Base-by-base conservation (phyloP, 2,329 filamentous ascomycete species). In the Phialophora verrucosa region DNA sequence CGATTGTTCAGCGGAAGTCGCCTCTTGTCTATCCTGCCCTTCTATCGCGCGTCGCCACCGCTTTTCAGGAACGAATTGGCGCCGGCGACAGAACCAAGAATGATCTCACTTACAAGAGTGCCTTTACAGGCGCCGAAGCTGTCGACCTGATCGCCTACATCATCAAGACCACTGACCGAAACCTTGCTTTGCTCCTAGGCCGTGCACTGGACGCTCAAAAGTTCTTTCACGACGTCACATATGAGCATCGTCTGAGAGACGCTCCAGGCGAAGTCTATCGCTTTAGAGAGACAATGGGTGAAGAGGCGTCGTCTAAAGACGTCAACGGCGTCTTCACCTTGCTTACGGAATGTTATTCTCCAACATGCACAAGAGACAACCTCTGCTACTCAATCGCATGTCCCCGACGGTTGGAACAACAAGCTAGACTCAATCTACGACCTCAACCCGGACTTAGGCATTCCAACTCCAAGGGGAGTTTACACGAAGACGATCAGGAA, bases 141-240 rank as follows among this genome's bases (percentile, higher is more conserved):
- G 95, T 99, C 23, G 95, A 99, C 77, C 86, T 98, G 65, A 90
- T 99, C 70, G 92, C 92, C 0, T 96, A 96, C 76, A 98, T 99
- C 71, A 98, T 99, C 78, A 91, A 96, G 75, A 99, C 95, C 1
- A 97, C 92, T 0, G 95, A 99, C 79, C 88, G 95, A 66, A 99
- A 99, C 76, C 83, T 99, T 67, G 95, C 95, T 11, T 83, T 99
- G 57, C 86, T 99, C 10, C 83, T 99, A 17, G 95, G 95, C 69
- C 88, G 95, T 76, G 93, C 95, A 50, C 82, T 99, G 67, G 95
- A 99, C 80, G 95, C 95, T 27, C 95, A 99, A 76, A 98, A 98
- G 77, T 97, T 97, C 81, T 99, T 99, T 77, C 95, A 99, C 81
- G 95, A 99, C 83, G 95, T 98, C 59, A 97, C 94, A 0, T 99